These are phyloP conservation scores for Casuarina equisetifolia DNA, from an alignment of 306 rosid species.

Conservation along the genomic window DNA sequence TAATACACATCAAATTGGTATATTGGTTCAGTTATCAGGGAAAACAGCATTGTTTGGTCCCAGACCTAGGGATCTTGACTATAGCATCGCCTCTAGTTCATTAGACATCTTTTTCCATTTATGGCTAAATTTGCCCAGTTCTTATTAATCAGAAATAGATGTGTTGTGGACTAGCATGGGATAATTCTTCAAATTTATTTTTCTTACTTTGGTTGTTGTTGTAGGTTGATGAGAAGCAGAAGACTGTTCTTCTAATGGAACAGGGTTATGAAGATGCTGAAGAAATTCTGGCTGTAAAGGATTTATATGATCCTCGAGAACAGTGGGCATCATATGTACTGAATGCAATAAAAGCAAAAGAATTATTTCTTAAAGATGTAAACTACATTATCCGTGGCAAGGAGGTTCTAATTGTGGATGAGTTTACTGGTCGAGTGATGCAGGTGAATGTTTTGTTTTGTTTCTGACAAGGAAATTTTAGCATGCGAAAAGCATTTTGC, in stretches of 20 bases:
- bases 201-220: constrained; percentile 27
- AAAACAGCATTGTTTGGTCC: neutral
- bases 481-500: neutral
- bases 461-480: neutral
- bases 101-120: neutral
- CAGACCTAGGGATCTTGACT: neutral
- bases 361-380: constrained; percentile 89
- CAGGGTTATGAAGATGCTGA: constrained; percentile 99
- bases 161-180: constrained; percentile 12
- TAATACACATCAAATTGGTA: neutral
- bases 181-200: constrained; percentile 1
- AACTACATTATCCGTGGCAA: constrained; percentile 90
- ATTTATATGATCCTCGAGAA: constrained; percentile 92
- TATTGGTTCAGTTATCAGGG: neutral
- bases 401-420: constrained; percentile 93
- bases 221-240: constrained; percentile 96
- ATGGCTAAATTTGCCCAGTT: constrained; percentile 17
- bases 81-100: neutral
- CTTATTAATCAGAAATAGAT: constrained; percentile 9
- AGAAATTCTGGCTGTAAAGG: constrained; percentile 86
- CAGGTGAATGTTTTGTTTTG: constrained; percentile 53
- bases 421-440: constrained; percentile 99
- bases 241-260: constrained; percentile 79
- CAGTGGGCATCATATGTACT: constrained; percentile 96
- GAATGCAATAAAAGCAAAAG: constrained; percentile 94